Evolutionary conservation across 1,139 yeast genomes (phyloP), one percentile per base, ranked within the genome.

Genomic region (Zygotorulaspora mrakii): DNA sequence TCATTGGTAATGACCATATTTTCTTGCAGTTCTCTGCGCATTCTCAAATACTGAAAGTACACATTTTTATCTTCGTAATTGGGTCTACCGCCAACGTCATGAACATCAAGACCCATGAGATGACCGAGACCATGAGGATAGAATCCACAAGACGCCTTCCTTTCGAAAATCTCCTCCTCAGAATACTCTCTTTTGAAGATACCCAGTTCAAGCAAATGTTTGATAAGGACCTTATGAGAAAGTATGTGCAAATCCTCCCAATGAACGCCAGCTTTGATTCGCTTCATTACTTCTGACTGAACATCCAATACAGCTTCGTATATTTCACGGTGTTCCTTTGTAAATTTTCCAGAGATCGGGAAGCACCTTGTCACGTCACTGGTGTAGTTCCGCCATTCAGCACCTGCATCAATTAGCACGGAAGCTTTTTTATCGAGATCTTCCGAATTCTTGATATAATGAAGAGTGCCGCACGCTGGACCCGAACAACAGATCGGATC

Each of bases 401-500:
- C 95, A 37, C 98, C 98, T 4, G 97, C 97, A 65, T 91, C 98
- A 45, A 91, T 81, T 46, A 91, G 73, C 9, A 91, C 74, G 3
- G 91, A 74, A 45, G 76, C 79, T 50, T 75, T 74, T 3, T 74
- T 74, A 25, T 70, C 65, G 40, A 79, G 62, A 1, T 71, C 72
- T 43, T 82, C 88, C 55, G 88, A 94, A 57, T 91, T 91, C 57
- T 80, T 82, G 12, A 84, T 80, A 61, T 89, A 91, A 63, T 91
- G 98, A 49, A 91, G 73, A 2, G 96, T 87, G 17, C 95, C 87
- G 59, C 96, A 86, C 47, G 82, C 80, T 27, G 94, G 81, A 0
- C 98, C 98, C 8, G 95, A 76, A 57, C 97, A 89, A 63, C 97
- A 89, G 46, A 91, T 87, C 13, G 97, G 97, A 59, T 88, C 96